These are phyloP conservation scores for Phytophthora pini DNA, from an alignment of 352 stramenopile genomes.

Conservation along the genomic window DNA sequence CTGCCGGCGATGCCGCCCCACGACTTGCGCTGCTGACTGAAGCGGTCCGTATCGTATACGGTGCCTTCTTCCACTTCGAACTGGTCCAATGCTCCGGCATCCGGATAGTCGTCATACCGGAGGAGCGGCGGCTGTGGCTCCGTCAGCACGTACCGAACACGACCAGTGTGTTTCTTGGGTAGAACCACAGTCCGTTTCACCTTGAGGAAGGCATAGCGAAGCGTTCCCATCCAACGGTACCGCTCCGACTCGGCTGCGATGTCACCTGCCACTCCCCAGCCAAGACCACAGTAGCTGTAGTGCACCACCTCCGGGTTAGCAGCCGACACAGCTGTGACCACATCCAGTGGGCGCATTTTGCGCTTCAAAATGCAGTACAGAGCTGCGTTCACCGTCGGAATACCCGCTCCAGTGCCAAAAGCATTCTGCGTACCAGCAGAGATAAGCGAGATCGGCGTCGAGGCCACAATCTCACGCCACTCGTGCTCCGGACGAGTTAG, in stretches of 20 bases:
- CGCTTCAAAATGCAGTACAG: slow-evolving; percentile 87
- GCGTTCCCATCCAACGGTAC: slow-evolving; percentile 82
- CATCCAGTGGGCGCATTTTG: slow-evolving; percentile 82
- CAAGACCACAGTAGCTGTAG: slow-evolving; percentile 86
- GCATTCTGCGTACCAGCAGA: slow-evolving; percentile 84
- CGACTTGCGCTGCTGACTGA: slow-evolving; percentile 66
- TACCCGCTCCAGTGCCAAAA: slow-evolving; percentile 77
- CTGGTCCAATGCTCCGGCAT: slow-evolving; percentile 78
- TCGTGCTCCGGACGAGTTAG: slow-evolving; percentile 75
- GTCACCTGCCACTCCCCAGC: slow-evolving; percentile 78
- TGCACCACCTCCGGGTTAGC: slow-evolving; percentile 71
- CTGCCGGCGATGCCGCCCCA: slow-evolving; percentile 63
- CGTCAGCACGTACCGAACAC: slow-evolving; percentile 71
- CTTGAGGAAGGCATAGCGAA: slow-evolving; percentile 82
- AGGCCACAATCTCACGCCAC: slow-evolving; percentile 83
- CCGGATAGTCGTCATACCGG: slow-evolving; percentile 79
- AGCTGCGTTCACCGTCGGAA: slow-evolving; percentile 67
- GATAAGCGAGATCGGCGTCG: slow-evolving; percentile 82
- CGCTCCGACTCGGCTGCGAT: slow-evolving; percentile 80
- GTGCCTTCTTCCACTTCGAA: slow-evolving; percentile 86
- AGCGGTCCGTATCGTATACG: slow-evolving; percentile 69
- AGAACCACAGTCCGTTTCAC: slow-evolving; percentile 66
- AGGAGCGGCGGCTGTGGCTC: slow-evolving; percentile 68
- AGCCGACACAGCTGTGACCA: slow-evolving; percentile 68
- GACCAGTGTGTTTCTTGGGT: slow-evolving; percentile 71